Percentiles rank a stretch among this genome's conserved stretches.
These are phyloP conservation scores for Porpolomopsis calyptriformis DNA, from an alignment of 768 basidiomycete species.

Conservation along the genomic window DNA sequence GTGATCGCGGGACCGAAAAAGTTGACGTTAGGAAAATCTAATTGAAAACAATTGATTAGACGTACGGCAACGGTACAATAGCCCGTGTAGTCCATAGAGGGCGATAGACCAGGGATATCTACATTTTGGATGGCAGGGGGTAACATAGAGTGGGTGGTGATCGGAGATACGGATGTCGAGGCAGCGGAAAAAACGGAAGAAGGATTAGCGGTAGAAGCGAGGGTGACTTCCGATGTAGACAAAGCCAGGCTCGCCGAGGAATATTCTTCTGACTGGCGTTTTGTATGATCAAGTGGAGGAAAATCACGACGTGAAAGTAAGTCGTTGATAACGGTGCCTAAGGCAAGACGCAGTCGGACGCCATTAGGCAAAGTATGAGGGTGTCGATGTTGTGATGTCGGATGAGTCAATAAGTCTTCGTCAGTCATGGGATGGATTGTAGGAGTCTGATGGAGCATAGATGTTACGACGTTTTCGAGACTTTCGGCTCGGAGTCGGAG, in stretches of 20 bases:
- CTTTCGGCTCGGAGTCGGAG: slow-evolving; percentile 69
- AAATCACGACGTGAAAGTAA: slow-evolving; percentile 66
- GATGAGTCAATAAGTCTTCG: slow-evolving; percentile 42
- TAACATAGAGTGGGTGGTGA: slow-evolving; percentile 2
- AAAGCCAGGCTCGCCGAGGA: slow-evolving; percentile 10
- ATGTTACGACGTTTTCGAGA: slow-evolving; percentile 70
- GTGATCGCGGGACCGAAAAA: no score
- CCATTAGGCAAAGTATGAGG: slow-evolving; percentile 69
- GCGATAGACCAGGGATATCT: neutral
- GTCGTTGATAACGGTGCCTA: slow-evolving; percentile 73
- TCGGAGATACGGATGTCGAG: neutral
- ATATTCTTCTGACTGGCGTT: slow-evolving; percentile 14
- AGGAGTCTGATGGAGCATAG: slow-evolving; percentile 75
- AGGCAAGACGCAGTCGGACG: slow-evolving; percentile 63
- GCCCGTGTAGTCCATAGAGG: neutral
- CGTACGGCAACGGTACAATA: neutral
- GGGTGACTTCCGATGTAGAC: slow-evolving; percentile 14
- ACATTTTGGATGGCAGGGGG: neutral
- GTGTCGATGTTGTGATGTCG: slow-evolving; percentile 35
- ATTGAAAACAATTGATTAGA: no score
- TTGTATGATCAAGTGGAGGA: slow-evolving; percentile 34
- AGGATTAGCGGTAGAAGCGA: neutral
- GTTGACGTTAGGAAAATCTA: slow-evolving; percentile 5
- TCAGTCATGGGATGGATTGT: slow-evolving; percentile 46
- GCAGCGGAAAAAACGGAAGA: slow-evolving; percentile 11